Conservation (phyloP, 768 basidiomycete species). For the Lepiota brunneoincarnata region DNA sequence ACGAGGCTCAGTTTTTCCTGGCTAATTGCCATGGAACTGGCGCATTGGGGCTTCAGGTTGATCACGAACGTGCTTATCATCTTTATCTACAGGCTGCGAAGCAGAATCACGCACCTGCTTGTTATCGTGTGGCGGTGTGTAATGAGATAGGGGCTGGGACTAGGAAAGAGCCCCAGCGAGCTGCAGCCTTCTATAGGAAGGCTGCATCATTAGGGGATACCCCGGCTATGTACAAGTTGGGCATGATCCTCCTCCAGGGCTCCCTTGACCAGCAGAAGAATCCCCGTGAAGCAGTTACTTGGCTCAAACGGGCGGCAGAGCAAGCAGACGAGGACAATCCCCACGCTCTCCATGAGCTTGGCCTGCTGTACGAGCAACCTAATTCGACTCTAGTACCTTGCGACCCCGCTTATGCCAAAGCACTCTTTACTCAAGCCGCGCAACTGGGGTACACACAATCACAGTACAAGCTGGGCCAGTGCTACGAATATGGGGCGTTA, state of each 20-base stretch:
- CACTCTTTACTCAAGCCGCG: slow-evolving; percentile 85
- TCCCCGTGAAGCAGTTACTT: slow-evolving; percentile 87
- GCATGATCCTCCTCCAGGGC: slow-evolving; percentile 92
- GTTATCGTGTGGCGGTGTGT: slow-evolving; percentile 96
- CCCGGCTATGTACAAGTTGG: slow-evolving; percentile 99
- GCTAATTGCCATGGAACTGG: slow-evolving; percentile 98
- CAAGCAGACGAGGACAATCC: slow-evolving; percentile 99
- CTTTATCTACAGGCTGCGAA: slow-evolving; percentile 96
- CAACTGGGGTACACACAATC: slow-evolving; percentile 92
- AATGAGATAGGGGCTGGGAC: slow-evolving; percentile 99
- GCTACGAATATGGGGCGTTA: slow-evolving; percentile 89
- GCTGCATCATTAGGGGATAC: slow-evolving; percentile 96
- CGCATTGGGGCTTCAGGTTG: slow-evolving; percentile 90
- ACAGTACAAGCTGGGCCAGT: slow-evolving; percentile 94
- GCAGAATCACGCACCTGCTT: slow-evolving; percentile 93
- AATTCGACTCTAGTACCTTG: slow-evolving; percentile 66
- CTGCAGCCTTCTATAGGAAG: slow-evolving; percentile 95
- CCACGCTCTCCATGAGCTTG: slow-evolving; percentile 96
- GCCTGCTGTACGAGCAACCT: slow-evolving; percentile 74
- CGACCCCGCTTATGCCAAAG: slow-evolving; percentile 81
- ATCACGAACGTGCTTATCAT: slow-evolving; percentile 97
- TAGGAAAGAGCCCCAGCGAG: slow-evolving; percentile 80
- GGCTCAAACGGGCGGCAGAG: slow-evolving; percentile 92
- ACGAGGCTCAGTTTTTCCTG: slow-evolving; percentile 98
- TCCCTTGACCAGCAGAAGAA: slow-evolving; percentile 80